Percentiles rank a stretch among this genome's conserved stretches.
phyloP scores from a whole-genome alignment of 352 stramenopile species.

The Phytopythium boreale region DNA sequence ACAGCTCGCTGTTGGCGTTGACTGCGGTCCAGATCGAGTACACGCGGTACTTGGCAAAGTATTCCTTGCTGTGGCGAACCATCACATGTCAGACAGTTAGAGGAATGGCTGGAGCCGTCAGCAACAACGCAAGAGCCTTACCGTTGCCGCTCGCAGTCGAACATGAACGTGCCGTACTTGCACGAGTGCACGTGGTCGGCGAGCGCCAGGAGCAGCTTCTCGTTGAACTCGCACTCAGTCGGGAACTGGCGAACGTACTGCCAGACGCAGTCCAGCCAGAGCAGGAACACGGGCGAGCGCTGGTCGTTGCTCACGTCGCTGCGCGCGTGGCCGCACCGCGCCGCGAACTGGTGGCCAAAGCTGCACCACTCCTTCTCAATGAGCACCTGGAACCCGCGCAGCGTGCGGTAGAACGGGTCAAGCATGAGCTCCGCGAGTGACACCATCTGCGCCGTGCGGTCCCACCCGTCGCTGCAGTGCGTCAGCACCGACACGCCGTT shows the following conservation, averaged over 20 bases:
- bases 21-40: conserved; percentile 81
- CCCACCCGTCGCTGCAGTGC: conserved; percentile 99
- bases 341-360: conserved; percentile 98
- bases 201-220: conserved; percentile 89
- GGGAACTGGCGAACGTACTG: conserved; percentile 97
- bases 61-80: conserved; percentile 47
- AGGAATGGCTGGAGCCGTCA: neutral
- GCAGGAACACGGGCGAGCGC: conserved; percentile 97
- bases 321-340: conserved; percentile 91
- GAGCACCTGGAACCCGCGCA: conserved; percentile 94
- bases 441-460: conserved; percentile 97
- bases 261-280: conserved; percentile 98
- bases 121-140: conserved; percentile 14
- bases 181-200: conserved; percentile 96
- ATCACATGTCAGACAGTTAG: neutral
- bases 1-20: conserved; percentile 65
- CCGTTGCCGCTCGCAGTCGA: conserved; percentile 92
- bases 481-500: conserved; percentile 94
- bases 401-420: conserved; percentile 97
- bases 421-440: conserved; percentile 95
- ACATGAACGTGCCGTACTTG: conserved; percentile 98
- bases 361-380: conserved; percentile 99
- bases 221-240: conserved; percentile 97
- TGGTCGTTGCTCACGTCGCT: conserved; percentile 91
- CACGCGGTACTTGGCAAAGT: conserved; percentile 74